phyloP scores from a whole-genome alignment of 768 basidiomycete genomes.

The Leucosporidium yakuticum region DNA sequence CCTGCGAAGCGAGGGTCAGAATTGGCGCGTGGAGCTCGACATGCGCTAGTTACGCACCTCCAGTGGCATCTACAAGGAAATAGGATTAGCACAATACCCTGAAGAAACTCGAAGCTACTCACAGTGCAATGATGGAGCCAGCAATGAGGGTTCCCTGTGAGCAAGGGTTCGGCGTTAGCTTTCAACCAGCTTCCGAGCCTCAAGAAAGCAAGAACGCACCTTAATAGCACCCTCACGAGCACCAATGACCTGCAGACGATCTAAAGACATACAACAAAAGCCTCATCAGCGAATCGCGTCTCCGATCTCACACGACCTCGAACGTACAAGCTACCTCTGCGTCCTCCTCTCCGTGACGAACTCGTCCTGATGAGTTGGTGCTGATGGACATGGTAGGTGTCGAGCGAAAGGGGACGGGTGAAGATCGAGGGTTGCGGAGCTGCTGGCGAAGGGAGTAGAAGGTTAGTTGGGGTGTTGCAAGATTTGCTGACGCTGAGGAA shows the following conservation, averaged over 20 bases:
- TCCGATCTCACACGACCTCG: too few species aligned
- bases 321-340: slow-evolving; percentile 15
- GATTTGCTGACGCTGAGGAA: too few species aligned
- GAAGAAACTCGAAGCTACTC: not conserved
- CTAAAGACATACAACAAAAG: too few species aligned
- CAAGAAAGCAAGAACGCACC: not conserved
- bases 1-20: not conserved
- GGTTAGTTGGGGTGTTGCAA: too few species aligned
- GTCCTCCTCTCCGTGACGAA: slow-evolving; percentile 13
- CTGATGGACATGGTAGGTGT: not conserved
- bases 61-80: slow-evolving; percentile 4
- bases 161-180: too few species aligned
- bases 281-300: too few species aligned
- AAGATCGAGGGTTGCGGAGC: too few species aligned
- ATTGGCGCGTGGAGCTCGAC: too few species aligned
- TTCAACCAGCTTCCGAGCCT: too few species aligned
- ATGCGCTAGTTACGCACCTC: not conserved
- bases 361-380: not conserved
- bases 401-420: too few species aligned
- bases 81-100: too few species aligned
- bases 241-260: slow-evolving; percentile 22
- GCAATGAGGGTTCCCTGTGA: slow-evolving; percentile 3
- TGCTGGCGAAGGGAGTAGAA: too few species aligned
- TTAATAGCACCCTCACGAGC: slow-evolving; percentile 24
- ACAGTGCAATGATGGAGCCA: slow-evolving; percentile 4